Evolutionary conservation across 768 basidiomycete species (phyloP).

Genomic region (Lactifluus echinatus): DNA sequence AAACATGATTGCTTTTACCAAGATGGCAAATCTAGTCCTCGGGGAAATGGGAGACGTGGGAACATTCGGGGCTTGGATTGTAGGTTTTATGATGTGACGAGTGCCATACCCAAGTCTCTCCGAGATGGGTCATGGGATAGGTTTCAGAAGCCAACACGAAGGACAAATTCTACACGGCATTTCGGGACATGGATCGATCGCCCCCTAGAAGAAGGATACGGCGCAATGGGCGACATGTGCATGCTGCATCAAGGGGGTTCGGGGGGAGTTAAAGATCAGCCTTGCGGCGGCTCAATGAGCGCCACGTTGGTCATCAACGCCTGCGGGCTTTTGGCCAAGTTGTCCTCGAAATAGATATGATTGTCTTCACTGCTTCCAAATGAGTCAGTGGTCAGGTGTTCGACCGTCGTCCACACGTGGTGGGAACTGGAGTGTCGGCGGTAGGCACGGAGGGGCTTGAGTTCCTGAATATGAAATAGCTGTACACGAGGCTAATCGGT

Average conservation of each 20-base stretch:
- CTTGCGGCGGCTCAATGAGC: conserved; percentile 8
- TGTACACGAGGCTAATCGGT: conserved; percentile 10
- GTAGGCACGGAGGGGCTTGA: neutral
- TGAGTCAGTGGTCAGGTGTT: conserved; percentile 9
- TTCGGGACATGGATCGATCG: neutral
- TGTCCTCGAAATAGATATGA: neutral
- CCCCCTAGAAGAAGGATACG: neutral
- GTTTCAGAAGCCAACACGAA: neutral
- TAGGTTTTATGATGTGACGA: neutral
- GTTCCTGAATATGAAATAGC: conserved; percentile 13
- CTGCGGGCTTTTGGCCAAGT: conserved; percentile 5
- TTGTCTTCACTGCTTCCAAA: neutral
- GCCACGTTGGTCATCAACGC: conserved; percentile 8
- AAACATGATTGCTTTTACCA: neutral
- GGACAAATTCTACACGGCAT: conserved; percentile 7
- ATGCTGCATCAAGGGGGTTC: neutral
- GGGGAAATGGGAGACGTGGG: neutral
- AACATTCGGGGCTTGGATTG: neutral
- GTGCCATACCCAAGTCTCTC: neutral
- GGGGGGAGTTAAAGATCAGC: neutral
- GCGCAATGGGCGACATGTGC: neutral
- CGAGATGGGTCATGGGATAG: conserved; percentile 11
- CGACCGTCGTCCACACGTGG: conserved; percentile 4
- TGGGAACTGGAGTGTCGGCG: conserved; percentile 1
- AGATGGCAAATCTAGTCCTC: conserved; percentile 2